Evolutionary conservation across 2,329 filamentous ascomycete species (phyloP).

Genomic region (Neofusicoccum cordaticola): DNA sequence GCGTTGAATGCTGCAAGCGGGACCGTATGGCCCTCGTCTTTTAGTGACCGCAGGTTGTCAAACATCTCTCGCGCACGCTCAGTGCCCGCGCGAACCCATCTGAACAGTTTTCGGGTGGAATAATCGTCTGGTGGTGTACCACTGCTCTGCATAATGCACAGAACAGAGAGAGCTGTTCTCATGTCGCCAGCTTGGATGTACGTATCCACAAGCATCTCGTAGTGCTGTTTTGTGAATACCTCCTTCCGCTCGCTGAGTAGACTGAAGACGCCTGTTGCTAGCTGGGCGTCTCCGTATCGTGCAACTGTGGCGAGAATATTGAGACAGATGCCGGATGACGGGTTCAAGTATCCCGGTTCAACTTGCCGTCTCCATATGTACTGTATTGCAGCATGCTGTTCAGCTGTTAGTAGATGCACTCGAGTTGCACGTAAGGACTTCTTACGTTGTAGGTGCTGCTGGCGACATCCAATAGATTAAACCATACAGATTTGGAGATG

Average conservation of each 20-base stretch:
- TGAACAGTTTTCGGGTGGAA: constrained; percentile 63
- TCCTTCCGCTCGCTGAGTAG: constrained; percentile 59
- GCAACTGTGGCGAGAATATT: constrained; percentile 72
- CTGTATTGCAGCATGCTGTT: constrained; percentile 60
- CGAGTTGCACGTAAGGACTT: background rate
- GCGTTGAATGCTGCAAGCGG: constrained; percentile 52
- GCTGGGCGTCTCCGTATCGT: constrained; percentile 61
- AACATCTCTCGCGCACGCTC: constrained; percentile 54
- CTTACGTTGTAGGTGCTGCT: constrained; percentile 58
- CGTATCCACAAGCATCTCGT: constrained; percentile 73
- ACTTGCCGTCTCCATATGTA: constrained; percentile 72
- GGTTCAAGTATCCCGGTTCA: constrained; percentile 56
- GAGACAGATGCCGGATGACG: constrained; percentile 63
- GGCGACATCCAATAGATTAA: constrained; percentile 72
- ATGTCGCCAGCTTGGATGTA: constrained; percentile 63
- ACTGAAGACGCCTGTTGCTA: constrained; percentile 71
- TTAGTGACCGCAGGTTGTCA: constrained; percentile 55
- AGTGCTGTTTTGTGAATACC: constrained; percentile 65
- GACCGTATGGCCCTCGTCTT: constrained; percentile 47
- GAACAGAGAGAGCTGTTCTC: constrained; percentile 62
- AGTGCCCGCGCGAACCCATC: constrained; percentile 47
- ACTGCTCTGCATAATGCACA: constrained; percentile 70
- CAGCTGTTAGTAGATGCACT: background rate
- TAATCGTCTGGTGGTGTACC: constrained; percentile 56
- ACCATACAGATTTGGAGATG: constrained; percentile 52